These are phyloP conservation scores for Neurospora sp. DNA, from an alignment of 495 filamentous ascomycete genomes.

Conservation along the genomic window DNA sequence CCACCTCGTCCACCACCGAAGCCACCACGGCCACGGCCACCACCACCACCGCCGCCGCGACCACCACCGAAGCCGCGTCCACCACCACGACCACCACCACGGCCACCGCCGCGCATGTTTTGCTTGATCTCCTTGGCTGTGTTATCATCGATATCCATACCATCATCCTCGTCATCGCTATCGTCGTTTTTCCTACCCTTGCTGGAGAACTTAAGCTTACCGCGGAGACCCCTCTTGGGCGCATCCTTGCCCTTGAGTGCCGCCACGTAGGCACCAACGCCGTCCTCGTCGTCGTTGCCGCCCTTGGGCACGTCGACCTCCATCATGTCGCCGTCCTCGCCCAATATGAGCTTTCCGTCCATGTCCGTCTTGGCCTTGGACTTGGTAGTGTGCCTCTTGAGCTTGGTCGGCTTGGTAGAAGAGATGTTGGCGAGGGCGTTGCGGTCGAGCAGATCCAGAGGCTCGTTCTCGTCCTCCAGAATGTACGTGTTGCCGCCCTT, in stretches of 20 bases:
- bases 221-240: slow-evolving; percentile 67
- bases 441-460: slow-evolving; percentile 82
- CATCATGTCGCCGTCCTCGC: slow-evolving; percentile 44
- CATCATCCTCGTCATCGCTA: slow-evolving; percentile 51
- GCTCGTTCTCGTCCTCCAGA: slow-evolving; percentile 84
- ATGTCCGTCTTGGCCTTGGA: slow-evolving; percentile 62
- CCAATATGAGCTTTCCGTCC: slow-evolving; percentile 84
- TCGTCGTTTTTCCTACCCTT: slow-evolving; percentile 50
- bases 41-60: slow-evolving; percentile 20
- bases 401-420: slow-evolving; percentile 64
- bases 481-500: slow-evolving; percentile 68
- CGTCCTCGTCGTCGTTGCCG: slow-evolving; percentile 41
- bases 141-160: slow-evolving; percentile 37
- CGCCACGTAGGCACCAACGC: slow-evolving; percentile 84
- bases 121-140: slow-evolving; percentile 39
- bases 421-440: slow-evolving; percentile 88
- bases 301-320: slow-evolving; percentile 52
- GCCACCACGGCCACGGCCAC: slow-evolving; percentile 8
- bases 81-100: slow-evolving; percentile 16
- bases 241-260: slow-evolving; percentile 81
- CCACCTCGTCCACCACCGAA: slow-evolving; percentile 5
- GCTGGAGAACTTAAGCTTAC: slow-evolving; percentile 79
- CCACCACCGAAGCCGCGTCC: slow-evolving; percentile 13
- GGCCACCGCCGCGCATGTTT: slow-evolving; percentile 9
- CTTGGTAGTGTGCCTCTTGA: slow-evolving; percentile 43